Base-by-base conservation (phyloP, 2,329 filamentous ascomycete genomes). In the Geoglossum cookeanum region DNA sequence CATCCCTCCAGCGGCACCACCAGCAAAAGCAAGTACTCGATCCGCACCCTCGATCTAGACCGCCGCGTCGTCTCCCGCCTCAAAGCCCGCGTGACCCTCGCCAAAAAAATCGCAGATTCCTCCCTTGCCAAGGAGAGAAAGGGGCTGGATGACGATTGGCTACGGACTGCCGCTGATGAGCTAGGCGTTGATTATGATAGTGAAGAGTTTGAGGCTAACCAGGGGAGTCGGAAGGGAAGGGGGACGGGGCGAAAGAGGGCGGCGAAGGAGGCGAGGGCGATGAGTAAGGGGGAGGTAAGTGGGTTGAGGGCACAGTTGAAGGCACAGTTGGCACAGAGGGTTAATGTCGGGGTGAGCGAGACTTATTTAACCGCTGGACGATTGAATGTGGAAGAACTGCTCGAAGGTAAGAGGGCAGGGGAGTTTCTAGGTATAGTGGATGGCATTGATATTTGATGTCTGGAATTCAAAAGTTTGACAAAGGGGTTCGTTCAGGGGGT, bases 151-250 rank as follows among this genome's bases (percentile, higher is more conserved):
- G 87, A 95, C 62, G 81, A 87, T 58, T 92, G 90, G 81, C 74
- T 97, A 63, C 80, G 81, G 48, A 80, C 79, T 53, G 90, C 89
- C 0, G 92, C 92, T 0, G 89, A 96, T 58, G 91, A 97, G 61
- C 75, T 98, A 0, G 92, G 92, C 0, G 87, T 97, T 0, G 91
- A 96, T 56, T 95, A 94, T 66, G 89, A 97, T 66, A 85, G 81
- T 59, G 89, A 94, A 39, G 88, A 94, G 51, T 84, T 95, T 60
- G 85, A 78, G 48, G 74, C 85, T 62, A 70, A 76, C 44, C 76
- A 75, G 0, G 72, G 71, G 6, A 79, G 81, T 5, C 84, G 85
- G 0, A 63, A 67, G 22, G 73, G 74, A 0, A 76, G 87, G 39
- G 88, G 88, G 6, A 80, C 79, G 44, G 84, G 85, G 0, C 74